Conservation (phyloP, 495 filamentous ascomycete species). For the Podospora didyma region DNA sequence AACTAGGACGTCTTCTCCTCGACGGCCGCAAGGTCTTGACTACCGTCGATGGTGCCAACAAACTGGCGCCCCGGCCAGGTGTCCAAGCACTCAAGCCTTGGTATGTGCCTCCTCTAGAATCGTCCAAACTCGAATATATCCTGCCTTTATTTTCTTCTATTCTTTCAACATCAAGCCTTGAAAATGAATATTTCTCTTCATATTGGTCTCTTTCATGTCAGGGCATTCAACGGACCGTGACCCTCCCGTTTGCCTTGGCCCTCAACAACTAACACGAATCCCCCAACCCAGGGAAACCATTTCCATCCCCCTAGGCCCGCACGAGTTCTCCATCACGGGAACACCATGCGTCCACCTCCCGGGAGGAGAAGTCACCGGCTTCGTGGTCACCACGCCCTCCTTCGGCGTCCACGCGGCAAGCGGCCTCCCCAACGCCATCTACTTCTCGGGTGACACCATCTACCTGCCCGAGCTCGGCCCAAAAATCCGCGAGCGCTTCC, state of each 20-base stretch:
- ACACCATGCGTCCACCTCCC: conserved; percentile 47
- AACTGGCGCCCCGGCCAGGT: conserved; percentile 38
- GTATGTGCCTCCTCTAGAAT: conserved; percentile 4
- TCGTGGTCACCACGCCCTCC: conserved; percentile 34
- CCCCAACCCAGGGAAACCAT: conserved; percentile 10
- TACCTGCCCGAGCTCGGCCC: conserved; percentile 41
- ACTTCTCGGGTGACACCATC: conserved; percentile 54
- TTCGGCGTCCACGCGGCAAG: conserved; percentile 34
- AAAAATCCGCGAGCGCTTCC: conserved; percentile 27
- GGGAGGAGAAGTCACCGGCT: conserved; percentile 46
- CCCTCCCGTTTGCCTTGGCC: not conserved
- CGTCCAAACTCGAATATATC: too few species aligned
- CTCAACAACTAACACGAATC: not conserved
- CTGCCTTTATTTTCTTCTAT: too few species aligned
- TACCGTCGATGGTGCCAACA: conserved; percentile 44
- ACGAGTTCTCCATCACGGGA: conserved; percentile 46
- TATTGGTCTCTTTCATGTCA: too few species aligned
- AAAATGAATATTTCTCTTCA: too few species aligned
- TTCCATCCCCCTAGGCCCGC: conserved; percentile 18
- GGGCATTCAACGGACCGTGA: not conserved
- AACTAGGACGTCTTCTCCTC: conserved; percentile 35
- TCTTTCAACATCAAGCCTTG: too few species aligned
- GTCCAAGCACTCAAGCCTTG: conserved; percentile 37
- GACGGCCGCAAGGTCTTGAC: conserved; percentile 49
- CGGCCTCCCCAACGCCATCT: conserved; percentile 49